Percentiles rank a stretch among this genome's conserved stretches.
Evolutionary conservation across 139 green algal genomes (phyloP).

Genomic region (Coelastrella sp.): DNA sequence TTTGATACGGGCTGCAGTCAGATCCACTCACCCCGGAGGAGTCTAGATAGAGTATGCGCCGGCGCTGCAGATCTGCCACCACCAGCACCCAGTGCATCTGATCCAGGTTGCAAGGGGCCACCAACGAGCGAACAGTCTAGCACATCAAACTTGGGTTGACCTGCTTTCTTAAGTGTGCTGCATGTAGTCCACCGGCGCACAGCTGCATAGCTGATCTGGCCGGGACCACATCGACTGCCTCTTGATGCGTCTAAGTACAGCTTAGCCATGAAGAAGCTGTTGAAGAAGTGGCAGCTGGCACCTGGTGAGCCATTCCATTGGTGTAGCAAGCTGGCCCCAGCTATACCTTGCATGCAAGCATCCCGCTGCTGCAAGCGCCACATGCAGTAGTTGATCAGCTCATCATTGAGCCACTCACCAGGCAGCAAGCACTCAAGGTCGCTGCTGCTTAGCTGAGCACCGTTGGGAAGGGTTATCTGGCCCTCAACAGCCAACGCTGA

Average conservation of each 20-base stretch:
- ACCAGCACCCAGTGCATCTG: background rate
- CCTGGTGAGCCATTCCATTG: background rate
- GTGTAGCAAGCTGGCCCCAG: background rate
- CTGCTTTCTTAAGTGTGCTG: background rate
- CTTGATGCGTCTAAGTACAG: background rate
- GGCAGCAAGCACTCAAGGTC: background rate
- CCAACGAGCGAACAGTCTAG: conserved; percentile 1
- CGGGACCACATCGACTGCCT: background rate
- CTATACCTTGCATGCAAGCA: background rate
- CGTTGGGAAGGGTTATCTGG: background rate
- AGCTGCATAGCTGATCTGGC: background rate
- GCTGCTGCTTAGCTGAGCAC: background rate
- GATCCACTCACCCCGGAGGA: background rate
- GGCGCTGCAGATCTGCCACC: background rate
- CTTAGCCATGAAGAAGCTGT: conserved; percentile 33
- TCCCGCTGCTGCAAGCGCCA: conserved; percentile 21
- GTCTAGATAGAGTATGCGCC: background rate
- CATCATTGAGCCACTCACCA: conserved; percentile 20
- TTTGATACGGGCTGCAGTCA: too few species aligned
- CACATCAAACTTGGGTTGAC: background rate
- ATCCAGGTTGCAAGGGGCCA: conserved; percentile 13
- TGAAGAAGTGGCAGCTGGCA: conserved; percentile 41
- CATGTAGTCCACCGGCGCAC: background rate
- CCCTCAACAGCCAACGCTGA: background rate
- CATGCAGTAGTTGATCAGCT: conserved; percentile 8